phyloP scores from a whole-genome alignment of 306 rosid species.

The Crotalaria pallida region DNA sequence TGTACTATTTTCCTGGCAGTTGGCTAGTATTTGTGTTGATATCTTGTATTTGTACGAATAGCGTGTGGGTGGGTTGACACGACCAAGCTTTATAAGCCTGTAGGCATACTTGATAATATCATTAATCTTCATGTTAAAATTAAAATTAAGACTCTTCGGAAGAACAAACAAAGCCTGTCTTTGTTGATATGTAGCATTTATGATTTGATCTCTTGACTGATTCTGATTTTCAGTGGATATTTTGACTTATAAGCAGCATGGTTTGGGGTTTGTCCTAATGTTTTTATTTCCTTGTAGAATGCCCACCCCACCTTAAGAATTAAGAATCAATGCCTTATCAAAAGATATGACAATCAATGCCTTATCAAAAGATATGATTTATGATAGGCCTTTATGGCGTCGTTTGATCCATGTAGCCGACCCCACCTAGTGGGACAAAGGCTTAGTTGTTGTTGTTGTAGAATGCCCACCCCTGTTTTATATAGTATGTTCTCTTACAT shows the following conservation, averaged over 20 bases:
- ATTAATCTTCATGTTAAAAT: not conserved
- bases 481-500: constrained; percentile 20
- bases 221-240: not conserved
- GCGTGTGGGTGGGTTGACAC: not conserved
- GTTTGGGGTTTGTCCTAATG: not conserved
- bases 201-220: not conserved
- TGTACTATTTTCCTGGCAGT: constrained; percentile 22
- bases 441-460: no score
- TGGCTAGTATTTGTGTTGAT: not conserved
- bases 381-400: no score
- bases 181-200: not conserved
- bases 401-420: no score
- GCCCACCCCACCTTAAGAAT: no score
- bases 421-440: no score
- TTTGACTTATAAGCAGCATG: not conserved
- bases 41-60: not conserved
- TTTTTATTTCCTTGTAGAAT: constrained; percentile 7
- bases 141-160: not conserved
- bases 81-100: not conserved
- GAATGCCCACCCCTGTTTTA: no score
- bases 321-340: no score
- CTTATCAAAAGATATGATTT: no score
- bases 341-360: no score
- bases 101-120: not conserved
- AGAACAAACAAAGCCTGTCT: not conserved